Evolutionary conservation across 192 early-diverging fungal genomes (phyloP).

Genomic region (Pilaira anomala): DNA sequence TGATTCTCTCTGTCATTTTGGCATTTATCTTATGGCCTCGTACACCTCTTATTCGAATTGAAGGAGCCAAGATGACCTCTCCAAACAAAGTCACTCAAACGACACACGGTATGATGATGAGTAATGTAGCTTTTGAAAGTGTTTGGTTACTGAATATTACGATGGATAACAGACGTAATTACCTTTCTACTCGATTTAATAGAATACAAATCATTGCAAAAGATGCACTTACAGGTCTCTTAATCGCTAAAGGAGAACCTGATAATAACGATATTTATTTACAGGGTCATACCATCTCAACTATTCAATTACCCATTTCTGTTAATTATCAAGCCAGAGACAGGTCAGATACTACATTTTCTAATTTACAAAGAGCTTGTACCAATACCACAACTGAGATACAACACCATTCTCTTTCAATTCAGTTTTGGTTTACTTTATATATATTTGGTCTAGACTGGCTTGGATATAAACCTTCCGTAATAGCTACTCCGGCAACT

Average conservation of each 20-base stretch:
- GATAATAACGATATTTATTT: background rate
- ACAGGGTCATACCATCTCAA: constrained; percentile 12
- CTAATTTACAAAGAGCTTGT: constrained; percentile 26
- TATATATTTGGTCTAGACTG: constrained; percentile 23
- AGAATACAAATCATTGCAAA: constrained; percentile 13
- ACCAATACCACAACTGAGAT: background rate
- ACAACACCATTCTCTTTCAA: constrained; percentile 11
- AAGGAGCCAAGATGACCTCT: constrained; percentile 4
- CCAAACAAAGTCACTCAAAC: constrained; percentile 14
- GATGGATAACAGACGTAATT: constrained; percentile 28
- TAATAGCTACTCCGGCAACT: constrained; percentile 22
- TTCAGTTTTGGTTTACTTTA: constrained; percentile 30
- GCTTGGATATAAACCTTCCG: constrained; percentile 21
- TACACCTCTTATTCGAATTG: constrained; percentile 20
- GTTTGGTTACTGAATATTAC: constrained; percentile 26
- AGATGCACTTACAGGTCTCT: constrained; percentile 18
- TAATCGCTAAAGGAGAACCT: constrained; percentile 25
- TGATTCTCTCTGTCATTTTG: background rate
- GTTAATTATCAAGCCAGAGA: constrained; percentile 24
- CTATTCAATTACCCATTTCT: constrained; percentile 15
- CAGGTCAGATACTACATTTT: constrained; percentile 27
- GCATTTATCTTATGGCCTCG: constrained; percentile 25
- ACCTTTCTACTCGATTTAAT: constrained; percentile 19
- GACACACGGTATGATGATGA: constrained; percentile 10
- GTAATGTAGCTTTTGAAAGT: constrained; percentile 21